Percentiles rank a stretch among this genome's conserved stretches.
Conservation (phyloP, 768 basidiomycete species). For the Termitomyces sp. region DNA sequence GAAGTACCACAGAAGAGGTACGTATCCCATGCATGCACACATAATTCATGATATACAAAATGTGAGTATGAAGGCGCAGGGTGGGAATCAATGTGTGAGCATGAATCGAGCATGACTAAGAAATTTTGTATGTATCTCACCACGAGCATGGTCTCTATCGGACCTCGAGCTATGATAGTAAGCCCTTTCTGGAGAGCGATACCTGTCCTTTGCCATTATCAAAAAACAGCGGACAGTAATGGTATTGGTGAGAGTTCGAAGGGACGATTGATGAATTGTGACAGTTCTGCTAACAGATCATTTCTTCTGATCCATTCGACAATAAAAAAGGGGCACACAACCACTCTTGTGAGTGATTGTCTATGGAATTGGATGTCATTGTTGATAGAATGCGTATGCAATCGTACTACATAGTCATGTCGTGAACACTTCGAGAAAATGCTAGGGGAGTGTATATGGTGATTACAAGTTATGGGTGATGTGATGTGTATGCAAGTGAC, state of each 20-base stretch:
- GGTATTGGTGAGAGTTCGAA: neutral
- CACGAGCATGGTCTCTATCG: slow-evolving; percentile 2
- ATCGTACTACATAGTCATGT: neutral
- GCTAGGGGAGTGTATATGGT: slow-evolving; percentile 1
- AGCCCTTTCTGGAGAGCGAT: slow-evolving; percentile 2
- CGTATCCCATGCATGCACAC: neutral
- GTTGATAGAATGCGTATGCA: neutral
- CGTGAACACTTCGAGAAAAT: neutral
- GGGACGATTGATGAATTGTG: neutral
- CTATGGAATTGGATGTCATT: neutral
- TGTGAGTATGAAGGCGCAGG: neutral
- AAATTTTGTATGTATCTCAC: slow-evolving; percentile 8
- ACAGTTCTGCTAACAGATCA: neutral
- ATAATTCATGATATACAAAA: neutral
- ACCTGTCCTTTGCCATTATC: slow-evolving; percentile 10
- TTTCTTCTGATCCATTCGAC: neutral
- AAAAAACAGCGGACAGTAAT: no score
- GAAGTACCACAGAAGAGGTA: neutral
- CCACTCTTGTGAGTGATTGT: neutral
- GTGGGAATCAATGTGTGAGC: slow-evolving; percentile 1
- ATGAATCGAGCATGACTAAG: neutral
- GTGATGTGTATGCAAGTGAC: neutral
- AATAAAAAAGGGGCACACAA: neutral
- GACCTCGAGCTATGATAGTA: neutral
- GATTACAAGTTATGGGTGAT: neutral